Evolutionary conservation across 306 rosid species (phyloP), one percentile per base, ranked within the genome.

Genomic region (Arachis hypogaea): DNA sequence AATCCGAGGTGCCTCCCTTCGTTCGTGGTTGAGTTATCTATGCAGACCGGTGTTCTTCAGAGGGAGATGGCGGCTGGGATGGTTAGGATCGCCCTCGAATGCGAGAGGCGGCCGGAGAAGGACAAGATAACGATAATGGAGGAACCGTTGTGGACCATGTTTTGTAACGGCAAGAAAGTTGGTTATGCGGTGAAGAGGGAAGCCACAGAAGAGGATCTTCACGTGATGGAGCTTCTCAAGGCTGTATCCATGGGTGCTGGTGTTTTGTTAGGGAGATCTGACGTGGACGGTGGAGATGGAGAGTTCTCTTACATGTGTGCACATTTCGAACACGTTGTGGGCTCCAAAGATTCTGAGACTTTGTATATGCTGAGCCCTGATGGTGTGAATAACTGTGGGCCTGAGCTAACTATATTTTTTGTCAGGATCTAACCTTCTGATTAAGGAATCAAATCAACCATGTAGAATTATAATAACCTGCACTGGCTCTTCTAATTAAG

Each of bases 221-320:
- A 43, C 8, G 86, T 87, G 1, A 93, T 93, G 97, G 96, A 93
- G 73, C 45, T 82, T 44, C 90, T 93, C 1, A 88, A 73, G 77
- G 82, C 97, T 0, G 88, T 83, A 16, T 74, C 97, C 0, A 93
- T 90, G 98, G 97, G 97, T 2, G 98, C 93, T 3, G 97, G 96
- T 1, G 90, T 93, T 5, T 75, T 93, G 67, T 97, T 97, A 0
- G 75, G 84, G 38, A 80, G 71, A 40, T 65, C 85, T 0, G 87
- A 85, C 4, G 43, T 9, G 0, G 96, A 84, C 0, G 89, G 81
- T 0, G 76, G 76, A 0, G 91, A 93, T 16, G 87, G 78, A 0
- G 96, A 90, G 55, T 18, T 86, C 71, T 86, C 90, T 2, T 90
- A 87, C 76, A 79, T 93, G 80, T 70, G 96, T 7, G 90, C 93